These are phyloP conservation scores for Rhodotorula babjevae DNA, from an alignment of 768 basidiomycete species.

Conservation along the genomic window DNA sequence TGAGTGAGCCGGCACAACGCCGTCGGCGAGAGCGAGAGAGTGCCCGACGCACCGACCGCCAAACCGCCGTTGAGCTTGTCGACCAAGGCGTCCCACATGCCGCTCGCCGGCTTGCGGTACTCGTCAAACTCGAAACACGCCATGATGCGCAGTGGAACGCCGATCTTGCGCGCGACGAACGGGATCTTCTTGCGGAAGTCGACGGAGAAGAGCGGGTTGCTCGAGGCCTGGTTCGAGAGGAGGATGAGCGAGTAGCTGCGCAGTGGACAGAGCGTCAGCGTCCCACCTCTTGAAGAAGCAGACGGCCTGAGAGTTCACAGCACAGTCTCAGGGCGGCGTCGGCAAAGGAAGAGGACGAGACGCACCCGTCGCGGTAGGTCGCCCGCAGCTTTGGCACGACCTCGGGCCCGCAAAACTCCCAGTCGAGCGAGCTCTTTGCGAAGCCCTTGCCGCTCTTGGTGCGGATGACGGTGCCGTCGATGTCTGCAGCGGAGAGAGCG, in stretches of 20 bases:
- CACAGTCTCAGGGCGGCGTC: too few species aligned
- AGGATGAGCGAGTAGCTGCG: conserved; percentile 39
- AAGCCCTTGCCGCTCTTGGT: conserved; percentile 39
- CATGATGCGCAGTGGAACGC: conserved; percentile 44
- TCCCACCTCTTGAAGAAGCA: too few species aligned
- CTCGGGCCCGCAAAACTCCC: conserved; percentile 45
- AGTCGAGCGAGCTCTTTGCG: conserved; percentile 45
- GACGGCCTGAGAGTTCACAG: too few species aligned
- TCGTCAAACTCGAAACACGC: conserved; percentile 46
- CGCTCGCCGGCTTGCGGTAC: conserved; percentile 47
- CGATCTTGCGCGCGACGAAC: conserved; percentile 1
- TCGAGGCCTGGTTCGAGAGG: conserved; percentile 46
- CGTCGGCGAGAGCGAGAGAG: fast-evolving
- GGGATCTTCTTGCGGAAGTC: conserved; percentile 6
- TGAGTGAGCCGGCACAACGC: fast-evolving
- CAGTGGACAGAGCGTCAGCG: too few species aligned
- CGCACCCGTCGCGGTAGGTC: conserved; percentile 43
- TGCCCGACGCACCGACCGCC: conserved; percentile 40
- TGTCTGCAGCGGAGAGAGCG: conserved; percentile 41
- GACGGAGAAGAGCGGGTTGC: background rate
- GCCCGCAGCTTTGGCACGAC: conserved; percentile 42
- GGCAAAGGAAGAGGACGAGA: background rate
- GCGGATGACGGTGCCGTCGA: conserved; percentile 48
- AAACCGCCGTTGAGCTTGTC: conserved; percentile 37
- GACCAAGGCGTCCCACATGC: conserved; percentile 45